Base-by-base conservation (phyloP, 805 yeast genomes). In the Isabelozyma gotoi region DNA sequence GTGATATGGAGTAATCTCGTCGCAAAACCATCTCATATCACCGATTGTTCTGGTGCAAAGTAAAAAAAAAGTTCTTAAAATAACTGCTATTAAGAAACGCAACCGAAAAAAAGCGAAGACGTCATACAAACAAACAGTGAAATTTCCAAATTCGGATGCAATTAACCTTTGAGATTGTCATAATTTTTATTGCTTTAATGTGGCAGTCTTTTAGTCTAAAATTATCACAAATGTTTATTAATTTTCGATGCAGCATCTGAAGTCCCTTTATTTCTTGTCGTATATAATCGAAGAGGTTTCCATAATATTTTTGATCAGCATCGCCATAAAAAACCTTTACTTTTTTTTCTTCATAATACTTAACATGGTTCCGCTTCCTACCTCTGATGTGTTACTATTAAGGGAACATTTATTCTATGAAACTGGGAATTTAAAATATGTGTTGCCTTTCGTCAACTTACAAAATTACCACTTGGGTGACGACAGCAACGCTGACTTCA, bases 351-450 rank as follows among this genome's bases (percentile, higher is more conserved):
- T 4, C n/a, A 12, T 32, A 14, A 11, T 32, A 32, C 16, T 14
- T 10, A 14, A 11, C 7, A 36, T 36, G 39, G 39, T 36, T n/a
- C 39, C 39, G 15, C 39, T 36, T 36, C 39, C 39, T 15, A 36
- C 39, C 15, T 36, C 43, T n/a, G 49, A 45, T 20, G 4, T 36
- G 15, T 16, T 34, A 6, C 32, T 45, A 11, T 41, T 45, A n/a
- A 33, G 46, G 36, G 68, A 63, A 39, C 67, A 63, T 49, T 57
- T 56, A 14, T 63, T 57, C 51, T 61, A 63, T 42, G 65, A 60
- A 11, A 48, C 64, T 0, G 66, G 65, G 15, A 57, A 60, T 41
- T 38, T 55, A 18, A 57, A 56, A 38, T 49, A 57, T 43, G 47
- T 58, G 5, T 39, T 57, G 39, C 63, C 63, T 2, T 48, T 57